These are phyloP conservation scores for Diaporthe aspalathi DNA, from an alignment of 2,329 filamentous ascomycete species.

Conservation along the genomic window DNA sequence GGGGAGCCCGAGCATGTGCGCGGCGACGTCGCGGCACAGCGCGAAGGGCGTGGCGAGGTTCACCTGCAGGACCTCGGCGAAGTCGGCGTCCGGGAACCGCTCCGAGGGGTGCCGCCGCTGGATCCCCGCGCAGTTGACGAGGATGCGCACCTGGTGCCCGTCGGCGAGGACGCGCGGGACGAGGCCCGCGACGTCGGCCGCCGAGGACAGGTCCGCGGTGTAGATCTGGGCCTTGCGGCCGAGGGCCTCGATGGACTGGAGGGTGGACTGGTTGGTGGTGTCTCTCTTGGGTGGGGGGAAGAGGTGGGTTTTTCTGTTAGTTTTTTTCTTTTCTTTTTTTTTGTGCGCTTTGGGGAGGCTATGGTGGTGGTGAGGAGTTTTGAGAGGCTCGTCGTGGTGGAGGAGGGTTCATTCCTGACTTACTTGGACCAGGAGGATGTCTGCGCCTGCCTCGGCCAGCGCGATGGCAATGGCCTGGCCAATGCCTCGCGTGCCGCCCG, in stretches of 20 bases:
- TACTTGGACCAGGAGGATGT: constrained; percentile 67
- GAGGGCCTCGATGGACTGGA: constrained; percentile 70
- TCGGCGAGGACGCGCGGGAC: constrained; percentile 71
- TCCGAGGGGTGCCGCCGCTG: constrained; percentile 82
- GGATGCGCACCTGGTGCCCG: constrained; percentile 76
- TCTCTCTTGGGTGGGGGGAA: constrained; percentile 46
- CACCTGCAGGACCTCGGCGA: constrained; percentile 85
- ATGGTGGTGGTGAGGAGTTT: too few species aligned
- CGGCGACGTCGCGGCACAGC: constrained; percentile 80
- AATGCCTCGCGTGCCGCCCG: constrained; percentile 68
- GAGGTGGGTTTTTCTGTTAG: not conserved
- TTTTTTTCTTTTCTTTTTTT: too few species aligned
- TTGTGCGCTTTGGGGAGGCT: too few species aligned
- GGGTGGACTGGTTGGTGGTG: constrained; percentile 60
- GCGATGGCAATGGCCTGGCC: constrained; percentile 67
- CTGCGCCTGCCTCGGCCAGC: constrained; percentile 69
- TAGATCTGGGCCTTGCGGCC: constrained; percentile 76
- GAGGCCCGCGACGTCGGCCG: constrained; percentile 69
- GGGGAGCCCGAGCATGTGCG: constrained; percentile 76
- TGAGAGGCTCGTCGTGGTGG: not conserved
- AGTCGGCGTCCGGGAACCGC: constrained; percentile 80
- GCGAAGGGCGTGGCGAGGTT: constrained; percentile 87
- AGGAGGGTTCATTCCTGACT: not conserved
- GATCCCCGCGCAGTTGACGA: constrained; percentile 89
- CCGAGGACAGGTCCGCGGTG: constrained; percentile 74